Base-by-base conservation (phyloP, 306 rosid species). In the Lablab purpureus region DNA sequence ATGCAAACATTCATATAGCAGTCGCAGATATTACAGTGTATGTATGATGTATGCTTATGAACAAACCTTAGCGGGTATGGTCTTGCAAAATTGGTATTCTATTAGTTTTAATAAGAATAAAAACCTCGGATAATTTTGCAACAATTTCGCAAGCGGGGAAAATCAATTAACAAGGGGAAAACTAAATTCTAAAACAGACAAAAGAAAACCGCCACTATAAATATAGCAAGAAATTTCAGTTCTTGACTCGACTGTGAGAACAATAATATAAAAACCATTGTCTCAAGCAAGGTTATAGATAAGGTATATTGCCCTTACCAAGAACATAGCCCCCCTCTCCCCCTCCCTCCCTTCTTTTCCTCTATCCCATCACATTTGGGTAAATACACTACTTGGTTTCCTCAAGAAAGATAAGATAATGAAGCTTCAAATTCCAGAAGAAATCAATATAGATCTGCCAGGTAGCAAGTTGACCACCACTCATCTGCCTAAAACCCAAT, bases 391-490 rank as follows among this genome's bases (percentile, higher is more conserved):
- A 59, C 37, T 75, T 65, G 47, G 45, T 80, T 70, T 65, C 74
- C 84, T 79, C 49, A 58, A 59, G 75, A 74, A 55, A 67, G 45
- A 40, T 40, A 40, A 43, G 62, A 67, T 46, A 77, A 47, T 73
- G 71, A 64, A 47, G 41, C 76, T 74, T 82, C 84, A 78, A 58
- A 76, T 60, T 82, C 77, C 76, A 52, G 28, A 71, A 78, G 63
- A 52, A 71, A 52, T 62, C 80, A 69, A 71, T 54, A 23, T 67
- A 56, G 74, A 74, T 67, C 36, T 13, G 56, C 71, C 45, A 10
- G 80, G 79, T 46, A 54, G 86, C 47, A 77, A 41, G 52, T 45
- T 81, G 81, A 70, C 75, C 77, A 58, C 74, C 81, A 67, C 55
- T 37, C 52, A 60, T 85, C 68, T 78, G 72, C 65, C 66, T 66